Evolutionary conservation across 1,139 yeast species (phyloP).

Genomic region (Candida smagusa): DNA sequence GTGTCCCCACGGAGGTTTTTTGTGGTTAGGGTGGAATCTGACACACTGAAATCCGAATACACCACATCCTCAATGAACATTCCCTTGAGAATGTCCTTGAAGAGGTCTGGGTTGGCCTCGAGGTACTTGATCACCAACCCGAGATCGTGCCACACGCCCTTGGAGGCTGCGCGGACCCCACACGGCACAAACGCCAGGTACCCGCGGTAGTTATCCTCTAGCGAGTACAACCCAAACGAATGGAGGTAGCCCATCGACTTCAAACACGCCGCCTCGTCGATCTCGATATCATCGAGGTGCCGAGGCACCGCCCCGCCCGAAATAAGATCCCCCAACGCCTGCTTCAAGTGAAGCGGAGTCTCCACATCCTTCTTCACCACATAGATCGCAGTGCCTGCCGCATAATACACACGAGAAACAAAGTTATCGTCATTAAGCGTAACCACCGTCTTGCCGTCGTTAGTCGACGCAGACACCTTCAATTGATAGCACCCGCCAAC

Average conservation of each 20-base stretch:
- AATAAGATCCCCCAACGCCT: conserved; percentile 35
- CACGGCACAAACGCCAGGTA: conserved; percentile 82
- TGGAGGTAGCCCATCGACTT: conserved; percentile 33
- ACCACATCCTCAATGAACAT: conserved; percentile 60
- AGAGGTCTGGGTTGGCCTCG: conserved; percentile 46
- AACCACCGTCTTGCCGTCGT: conserved; percentile 31
- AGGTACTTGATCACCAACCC: conserved; percentile 64
- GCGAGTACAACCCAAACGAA: conserved; percentile 28
- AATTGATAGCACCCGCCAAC: conserved; percentile 41
- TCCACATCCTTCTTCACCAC: conserved; percentile 54
- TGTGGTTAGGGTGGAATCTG: conserved; percentile 19
- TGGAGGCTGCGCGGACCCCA: conserved; percentile 27
- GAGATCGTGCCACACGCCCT: conserved; percentile 61
- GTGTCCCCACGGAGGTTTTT: conserved; percentile 38
- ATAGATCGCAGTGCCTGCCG: conserved; percentile 57
- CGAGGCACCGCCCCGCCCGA: conserved; percentile 33
- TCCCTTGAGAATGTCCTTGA: conserved; percentile 53
- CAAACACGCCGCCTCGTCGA: conserved; percentile 37
- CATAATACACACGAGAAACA: conserved; percentile 34
- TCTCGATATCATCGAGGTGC: conserved; percentile 28
- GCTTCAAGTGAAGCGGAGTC: conserved; percentile 36
- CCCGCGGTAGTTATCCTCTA: conserved; percentile 54
- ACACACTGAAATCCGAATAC: conserved; percentile 58
- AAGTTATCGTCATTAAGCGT: conserved; percentile 43
- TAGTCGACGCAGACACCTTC: conserved; percentile 42